A percentile compares a stretch with the other conserved stretches of the same genome.
Conservation (phyloP, 352 stramenopile species). For the Globisporangium recalcitrans region DNA sequence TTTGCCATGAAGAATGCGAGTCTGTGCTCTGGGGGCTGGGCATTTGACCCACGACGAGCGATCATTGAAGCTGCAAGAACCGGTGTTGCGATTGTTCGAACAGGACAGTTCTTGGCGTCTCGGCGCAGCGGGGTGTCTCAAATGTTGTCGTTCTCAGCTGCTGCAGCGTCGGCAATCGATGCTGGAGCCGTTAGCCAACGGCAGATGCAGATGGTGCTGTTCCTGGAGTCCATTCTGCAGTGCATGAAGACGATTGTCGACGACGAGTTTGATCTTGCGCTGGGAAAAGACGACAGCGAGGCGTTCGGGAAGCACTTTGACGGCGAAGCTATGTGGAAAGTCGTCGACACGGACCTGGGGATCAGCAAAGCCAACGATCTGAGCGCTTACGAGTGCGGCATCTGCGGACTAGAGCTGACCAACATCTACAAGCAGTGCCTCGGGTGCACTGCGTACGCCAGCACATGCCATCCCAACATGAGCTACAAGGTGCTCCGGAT, state of each 20-base stretch:
- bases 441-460: slow-evolving; percentile 65
- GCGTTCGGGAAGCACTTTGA: slow-evolving; percentile 73
- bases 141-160: slow-evolving; percentile 45
- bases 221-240: slow-evolving; percentile 74
- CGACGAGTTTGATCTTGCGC: slow-evolving; percentile 59
- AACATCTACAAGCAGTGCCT: slow-evolving; percentile 86
- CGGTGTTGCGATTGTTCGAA: slow-evolving; percentile 63
- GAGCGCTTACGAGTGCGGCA: slow-evolving; percentile 53
- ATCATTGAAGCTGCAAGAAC: slow-evolving; percentile 76
- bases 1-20: slow-evolving; percentile 83
- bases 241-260: slow-evolving; percentile 75
- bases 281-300: slow-evolving; percentile 65
- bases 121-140: slow-evolving; percentile 30
- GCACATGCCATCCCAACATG: slow-evolving; percentile 53
- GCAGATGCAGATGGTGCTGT: slow-evolving; percentile 77
- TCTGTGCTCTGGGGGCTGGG: slow-evolving; percentile 53
- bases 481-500: slow-evolving; percentile 61
- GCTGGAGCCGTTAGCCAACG: slow-evolving; percentile 50
- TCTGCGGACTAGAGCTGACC: slow-evolving; percentile 70
- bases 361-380: slow-evolving; percentile 17
- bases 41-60: slow-evolving; percentile 61
- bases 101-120: slow-evolving; percentile 62
- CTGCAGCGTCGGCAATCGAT: slow-evolving; percentile 34
- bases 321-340: slow-evolving; percentile 67
- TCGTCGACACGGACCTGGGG: slow-evolving; percentile 50